Conservation (phyloP, 495 filamentous ascomycete species). For the Neurospora sp. region DNA sequence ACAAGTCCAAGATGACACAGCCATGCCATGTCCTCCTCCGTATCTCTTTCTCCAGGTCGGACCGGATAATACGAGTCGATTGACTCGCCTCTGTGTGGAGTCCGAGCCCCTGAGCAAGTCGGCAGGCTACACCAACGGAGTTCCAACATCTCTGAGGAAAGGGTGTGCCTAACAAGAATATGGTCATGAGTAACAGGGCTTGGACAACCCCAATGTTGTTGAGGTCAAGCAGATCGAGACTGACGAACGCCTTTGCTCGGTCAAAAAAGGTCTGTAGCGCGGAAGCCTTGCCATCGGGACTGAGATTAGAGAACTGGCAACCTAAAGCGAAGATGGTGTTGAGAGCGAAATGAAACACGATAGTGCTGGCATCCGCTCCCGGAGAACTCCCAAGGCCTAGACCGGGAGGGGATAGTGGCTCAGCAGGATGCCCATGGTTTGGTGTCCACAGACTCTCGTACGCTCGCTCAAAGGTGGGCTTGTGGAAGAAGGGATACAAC, state of each 20-base stretch:
- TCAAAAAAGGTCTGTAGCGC: constrained; percentile 35
- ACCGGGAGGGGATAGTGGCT: constrained; percentile 3
- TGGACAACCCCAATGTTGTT: constrained; percentile 37
- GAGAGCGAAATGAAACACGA: constrained; percentile 35
- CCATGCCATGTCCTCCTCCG: constrained; percentile 39
- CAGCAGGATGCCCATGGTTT: constrained; percentile 13
- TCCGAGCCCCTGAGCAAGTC: constrained; percentile 38
- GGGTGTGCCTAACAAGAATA: constrained; percentile 36
- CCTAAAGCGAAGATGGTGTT: constrained; percentile 38
- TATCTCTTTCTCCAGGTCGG: constrained; percentile 31
- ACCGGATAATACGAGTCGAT: constrained; percentile 11
- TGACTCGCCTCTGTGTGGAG: constrained; percentile 30
- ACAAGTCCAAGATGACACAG: constrained; percentile 40
- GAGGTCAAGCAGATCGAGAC: constrained; percentile 36
- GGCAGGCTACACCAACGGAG: constrained; percentile 35
- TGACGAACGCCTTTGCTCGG: constrained; percentile 32
- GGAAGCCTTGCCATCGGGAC: constrained; percentile 24
- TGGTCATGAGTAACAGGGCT: constrained; percentile 31
- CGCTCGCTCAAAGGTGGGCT: constrained; percentile 31
- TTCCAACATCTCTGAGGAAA: constrained; percentile 41
- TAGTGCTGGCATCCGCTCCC: constrained; percentile 30
- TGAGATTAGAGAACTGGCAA: constrained; percentile 35
- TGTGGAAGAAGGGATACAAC: constrained; percentile 38
- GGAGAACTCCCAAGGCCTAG: constrained; percentile 31
- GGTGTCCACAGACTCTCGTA: constrained; percentile 34